These are phyloP conservation scores for Septoria petroselini DNA, from an alignment of 2,329 filamentous ascomycete species.

Conservation along the genomic window DNA sequence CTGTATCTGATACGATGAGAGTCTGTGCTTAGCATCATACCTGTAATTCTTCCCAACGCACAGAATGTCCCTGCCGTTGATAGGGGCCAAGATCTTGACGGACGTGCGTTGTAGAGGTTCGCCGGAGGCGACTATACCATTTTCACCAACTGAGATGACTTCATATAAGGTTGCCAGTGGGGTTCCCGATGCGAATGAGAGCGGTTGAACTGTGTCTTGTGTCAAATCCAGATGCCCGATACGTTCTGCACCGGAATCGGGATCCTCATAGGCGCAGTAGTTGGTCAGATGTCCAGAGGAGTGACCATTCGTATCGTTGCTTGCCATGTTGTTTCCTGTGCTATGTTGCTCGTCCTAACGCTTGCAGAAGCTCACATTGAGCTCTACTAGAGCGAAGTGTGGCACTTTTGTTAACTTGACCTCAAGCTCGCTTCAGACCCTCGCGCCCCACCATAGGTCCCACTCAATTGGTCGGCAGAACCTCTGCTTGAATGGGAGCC, in stretches of 20 bases:
- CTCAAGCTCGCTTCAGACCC: too few species aligned
- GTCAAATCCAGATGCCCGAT: slow-evolving; percentile 24
- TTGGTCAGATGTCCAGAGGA: not conserved
- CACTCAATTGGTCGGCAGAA: too few species aligned
- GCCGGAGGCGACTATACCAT: slow-evolving; percentile 40
- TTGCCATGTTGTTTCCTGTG: too few species aligned
- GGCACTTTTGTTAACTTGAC: too few species aligned
- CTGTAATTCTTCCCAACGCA: slow-evolving; percentile 58
- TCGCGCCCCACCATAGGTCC: too few species aligned
- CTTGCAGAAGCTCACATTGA: too few species aligned
- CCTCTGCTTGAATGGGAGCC: too few species aligned
- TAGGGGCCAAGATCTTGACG: slow-evolving; percentile 48
- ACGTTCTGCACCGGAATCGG: not conserved
- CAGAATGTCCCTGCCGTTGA: slow-evolving; percentile 52
- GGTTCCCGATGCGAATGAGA: slow-evolving; percentile 49
- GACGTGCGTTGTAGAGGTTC: slow-evolving; percentile 36
- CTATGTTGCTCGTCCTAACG: too few species aligned
- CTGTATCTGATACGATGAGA: too few species aligned
- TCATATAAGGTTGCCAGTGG: slow-evolving; percentile 50
- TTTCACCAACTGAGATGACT: slow-evolving; percentile 49
- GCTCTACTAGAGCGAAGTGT: too few species aligned
- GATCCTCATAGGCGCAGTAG: slow-evolving; percentile 5
- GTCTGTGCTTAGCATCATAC: too few species aligned
- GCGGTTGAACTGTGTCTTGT: slow-evolving; percentile 45
- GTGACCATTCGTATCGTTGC: not conserved